phyloP scores from a whole-genome alignment of 352 stramenopile genomes.

The Phytophthora palmivora region DNA sequence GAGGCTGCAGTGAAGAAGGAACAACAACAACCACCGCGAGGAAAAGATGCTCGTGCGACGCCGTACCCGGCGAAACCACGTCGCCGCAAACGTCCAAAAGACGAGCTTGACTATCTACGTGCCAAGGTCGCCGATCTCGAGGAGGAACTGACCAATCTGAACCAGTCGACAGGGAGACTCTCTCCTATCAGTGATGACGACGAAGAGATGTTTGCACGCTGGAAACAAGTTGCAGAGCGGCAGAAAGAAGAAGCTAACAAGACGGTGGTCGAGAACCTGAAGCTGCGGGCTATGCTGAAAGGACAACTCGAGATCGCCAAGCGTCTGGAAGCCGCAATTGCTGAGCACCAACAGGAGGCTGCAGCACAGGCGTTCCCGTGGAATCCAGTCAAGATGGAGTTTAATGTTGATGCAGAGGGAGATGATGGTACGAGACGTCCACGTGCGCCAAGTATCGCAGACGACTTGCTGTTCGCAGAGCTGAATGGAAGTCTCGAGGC shows the following conservation, averaged over 20 bases:
- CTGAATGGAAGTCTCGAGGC: conserved; percentile 35
- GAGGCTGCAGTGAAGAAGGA: not conserved
- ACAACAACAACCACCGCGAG: conserved; percentile 4
- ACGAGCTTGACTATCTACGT: conserved; percentile 48
- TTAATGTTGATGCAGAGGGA: conserved; percentile 8
- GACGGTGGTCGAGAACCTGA: conserved; percentile 42
- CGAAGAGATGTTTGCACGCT: conserved; percentile 33
- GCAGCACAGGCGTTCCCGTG: conserved; percentile 19
- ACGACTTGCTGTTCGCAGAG: conserved; percentile 40
- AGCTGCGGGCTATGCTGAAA: conserved; percentile 43
- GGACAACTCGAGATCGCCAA: conserved; percentile 39
- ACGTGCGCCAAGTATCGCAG: conserved; percentile 20
- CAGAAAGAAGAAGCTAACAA: conserved; percentile 39
- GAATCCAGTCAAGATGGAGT: conserved; percentile 21
- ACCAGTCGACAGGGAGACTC: conserved; percentile 17
- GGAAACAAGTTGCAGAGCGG: conserved; percentile 40
- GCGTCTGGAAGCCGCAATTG: conserved; percentile 30
- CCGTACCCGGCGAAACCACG: conserved; percentile 27
- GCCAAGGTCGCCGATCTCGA: conserved; percentile 36
- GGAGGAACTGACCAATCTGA: conserved; percentile 33
- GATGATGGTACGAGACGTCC: conserved; percentile 12
- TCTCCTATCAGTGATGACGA: conserved; percentile 25
- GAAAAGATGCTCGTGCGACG: conserved; percentile 22
- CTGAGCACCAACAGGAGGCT: conserved; percentile 24
- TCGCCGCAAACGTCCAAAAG: conserved; percentile 44